Conservation (phyloP, 768 basidiomycete species). For the Crepidotus variabilis region DNA sequence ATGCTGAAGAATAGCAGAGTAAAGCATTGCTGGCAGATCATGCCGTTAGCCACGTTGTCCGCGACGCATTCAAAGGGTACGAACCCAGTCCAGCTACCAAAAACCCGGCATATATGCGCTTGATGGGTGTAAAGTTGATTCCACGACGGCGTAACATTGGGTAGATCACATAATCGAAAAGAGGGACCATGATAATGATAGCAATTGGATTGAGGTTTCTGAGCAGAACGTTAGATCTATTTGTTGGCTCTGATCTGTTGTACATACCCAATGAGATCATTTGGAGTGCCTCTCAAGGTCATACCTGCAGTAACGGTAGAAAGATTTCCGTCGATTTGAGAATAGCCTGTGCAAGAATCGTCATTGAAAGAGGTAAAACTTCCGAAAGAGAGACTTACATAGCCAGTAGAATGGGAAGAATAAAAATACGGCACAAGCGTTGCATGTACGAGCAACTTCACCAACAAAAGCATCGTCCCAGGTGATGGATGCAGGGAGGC, state of each 20-base stretch:
- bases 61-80: constrained; percentile 4
- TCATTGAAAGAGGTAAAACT: not conserved
- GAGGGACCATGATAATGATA: constrained; percentile 45
- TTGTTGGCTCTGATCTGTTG: not conserved
- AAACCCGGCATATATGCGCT: constrained; percentile 50
- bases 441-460: constrained; percentile 44
- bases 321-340: constrained; percentile 50
- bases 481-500: constrained; percentile 36
- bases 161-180: constrained; percentile 47
- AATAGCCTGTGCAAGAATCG: constrained; percentile 32
- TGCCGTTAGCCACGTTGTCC: too few relatives aligned
- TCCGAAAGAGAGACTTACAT: constrained; percentile 20
- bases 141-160: constrained; percentile 37
- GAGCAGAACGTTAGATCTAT: constrained; percentile 19
- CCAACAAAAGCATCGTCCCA: constrained; percentile 56
- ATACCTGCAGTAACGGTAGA: constrained; percentile 46
- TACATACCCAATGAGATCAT: constrained; percentile 40
- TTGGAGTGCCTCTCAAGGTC: constrained; percentile 42
- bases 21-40: constrained; percentile 39
- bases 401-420: constrained; percentile 53
- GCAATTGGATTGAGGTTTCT: constrained; percentile 53
- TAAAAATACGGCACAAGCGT: constrained; percentile 49
- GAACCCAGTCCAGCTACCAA: constrained; percentile 42
- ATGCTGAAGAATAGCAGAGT: constrained; percentile 46
- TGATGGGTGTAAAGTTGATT: constrained; percentile 50